Percentiles rank a stretch among this genome's conserved stretches.
These are phyloP conservation scores for Ophiostoma sp. DNA, from an alignment of 2,329 filamentous ascomycete species.

Conservation along the genomic window DNA sequence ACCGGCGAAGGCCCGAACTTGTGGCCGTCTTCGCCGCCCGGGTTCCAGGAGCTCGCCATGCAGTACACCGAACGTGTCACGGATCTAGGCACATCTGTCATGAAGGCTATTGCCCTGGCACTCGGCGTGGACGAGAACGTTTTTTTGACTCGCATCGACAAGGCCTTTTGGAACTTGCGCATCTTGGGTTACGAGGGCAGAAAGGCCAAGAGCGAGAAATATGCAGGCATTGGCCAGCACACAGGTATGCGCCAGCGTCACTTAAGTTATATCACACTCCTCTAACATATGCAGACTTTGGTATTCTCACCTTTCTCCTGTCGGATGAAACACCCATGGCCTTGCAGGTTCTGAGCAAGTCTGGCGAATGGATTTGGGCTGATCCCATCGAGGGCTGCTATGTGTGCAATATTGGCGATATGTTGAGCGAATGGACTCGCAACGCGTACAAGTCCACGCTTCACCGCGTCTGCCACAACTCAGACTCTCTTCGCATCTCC, in stretches of 20 bases:
- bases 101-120: neutral
- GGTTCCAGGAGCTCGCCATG: neutral
- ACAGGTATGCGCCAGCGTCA: neutral
- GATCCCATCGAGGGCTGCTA: slow-evolving; percentile 9
- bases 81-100: neutral
- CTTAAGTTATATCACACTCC: too few relatives aligned
- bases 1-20: neutral
- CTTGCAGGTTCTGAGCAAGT: neutral
- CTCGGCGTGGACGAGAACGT: slow-evolving; percentile 1
- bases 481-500: neutral
- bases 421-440: slow-evolving; percentile 7
- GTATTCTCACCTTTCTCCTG: slow-evolving; percentile 1
- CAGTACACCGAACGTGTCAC: neutral
- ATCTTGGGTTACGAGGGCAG: slow-evolving; percentile 8
- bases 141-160: neutral
- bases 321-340: neutral
- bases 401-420: slow-evolving; percentile 5
- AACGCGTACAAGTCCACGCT: slow-evolving; percentile 7
- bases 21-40: neutral
- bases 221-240: slow-evolving; percentile 6
- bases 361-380: slow-evolving; percentile 8
- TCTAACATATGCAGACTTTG: neutral
- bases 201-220: neutral
- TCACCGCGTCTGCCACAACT: slow-evolving; percentile 6
- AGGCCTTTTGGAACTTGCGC: slow-evolving; percentile 3